Conservation (phyloP, 345 rosid genomes). For the Pistacia integerrima region DNA sequence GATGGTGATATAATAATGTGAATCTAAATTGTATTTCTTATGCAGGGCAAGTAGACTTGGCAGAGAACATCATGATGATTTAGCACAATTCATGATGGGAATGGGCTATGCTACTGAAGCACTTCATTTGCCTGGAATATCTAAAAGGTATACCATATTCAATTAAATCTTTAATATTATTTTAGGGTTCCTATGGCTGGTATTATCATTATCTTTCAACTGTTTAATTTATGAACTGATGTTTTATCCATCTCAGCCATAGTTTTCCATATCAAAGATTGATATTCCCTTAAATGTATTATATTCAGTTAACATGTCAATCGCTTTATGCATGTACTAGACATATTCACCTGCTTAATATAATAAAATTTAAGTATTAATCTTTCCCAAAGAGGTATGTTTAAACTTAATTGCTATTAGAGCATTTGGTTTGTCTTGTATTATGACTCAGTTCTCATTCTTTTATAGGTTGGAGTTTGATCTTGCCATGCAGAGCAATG, state of each 20-base stretch:
- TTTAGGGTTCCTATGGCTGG: not conserved
- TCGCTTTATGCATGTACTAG: not conserved
- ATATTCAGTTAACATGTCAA: not conserved
- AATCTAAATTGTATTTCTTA: slow-evolving; percentile 23
- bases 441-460: slow-evolving; percentile 9
- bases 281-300: not conserved
- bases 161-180: not conserved
- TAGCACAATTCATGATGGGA: slow-evolving; percentile 96
- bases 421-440: slow-evolving; percentile 9
- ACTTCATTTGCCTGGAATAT: slow-evolving; percentile 98
- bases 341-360: not conserved
- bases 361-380: not conserved
- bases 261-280: not conserved
- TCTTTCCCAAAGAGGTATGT: not conserved
- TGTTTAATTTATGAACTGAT: not conserved
- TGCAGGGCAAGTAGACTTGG: slow-evolving; percentile 99
- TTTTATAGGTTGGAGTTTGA: slow-evolving; percentile 88
- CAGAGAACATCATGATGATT: slow-evolving; percentile 98
- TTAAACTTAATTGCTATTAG: not conserved
- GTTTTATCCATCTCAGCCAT: not conserved
- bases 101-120: slow-evolving; percentile 99
- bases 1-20: slow-evolving; percentile 12
- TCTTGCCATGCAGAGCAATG: slow-evolving; percentile 96
- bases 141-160: slow-evolving; percentile 67
- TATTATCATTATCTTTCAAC: not conserved